These are phyloP conservation scores for Aphanomyces stellatus DNA, from an alignment of 352 stramenopile genomes.

Conservation along the genomic window DNA sequence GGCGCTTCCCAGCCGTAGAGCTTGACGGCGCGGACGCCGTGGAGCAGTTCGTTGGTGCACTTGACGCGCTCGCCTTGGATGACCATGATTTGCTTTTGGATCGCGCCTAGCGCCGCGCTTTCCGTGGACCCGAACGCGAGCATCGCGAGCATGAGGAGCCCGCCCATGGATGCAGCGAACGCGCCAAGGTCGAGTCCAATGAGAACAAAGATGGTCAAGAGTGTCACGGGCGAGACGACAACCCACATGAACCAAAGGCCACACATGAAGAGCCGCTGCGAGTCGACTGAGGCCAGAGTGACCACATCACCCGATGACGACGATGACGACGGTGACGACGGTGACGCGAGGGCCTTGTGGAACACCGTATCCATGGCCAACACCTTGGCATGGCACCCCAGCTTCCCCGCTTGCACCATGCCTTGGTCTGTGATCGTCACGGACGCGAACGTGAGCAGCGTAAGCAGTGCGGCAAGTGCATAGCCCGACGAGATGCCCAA, in stretches of 20 bases:
- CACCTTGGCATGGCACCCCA: conserved; percentile 39
- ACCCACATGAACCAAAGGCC: conserved; percentile 37
- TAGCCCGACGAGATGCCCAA: conserved; percentile 37
- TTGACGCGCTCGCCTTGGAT: conserved; percentile 69
- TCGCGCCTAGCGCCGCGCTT: background rate
- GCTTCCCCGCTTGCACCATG: conserved; percentile 36
- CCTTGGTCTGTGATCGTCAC: conserved; percentile 39
- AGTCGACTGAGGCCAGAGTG: conserved; percentile 44
- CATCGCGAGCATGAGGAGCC: conserved; percentile 1
- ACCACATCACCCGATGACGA: conserved; percentile 47
- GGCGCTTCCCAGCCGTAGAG: conserved; percentile 80
- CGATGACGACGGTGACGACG: conserved; percentile 30
- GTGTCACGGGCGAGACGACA: conserved; percentile 36
- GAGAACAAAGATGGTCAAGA: conserved; percentile 37
- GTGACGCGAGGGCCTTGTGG: conserved; percentile 39
- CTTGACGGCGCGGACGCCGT: conserved; percentile 87
- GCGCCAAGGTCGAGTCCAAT: conserved; percentile 34
- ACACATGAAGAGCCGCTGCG: conserved; percentile 38
- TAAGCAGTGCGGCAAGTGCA: conserved; percentile 31
- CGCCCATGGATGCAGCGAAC: background rate
- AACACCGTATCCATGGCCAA: conserved; percentile 53
- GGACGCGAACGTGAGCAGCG: conserved; percentile 28
- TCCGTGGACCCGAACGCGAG: background rate
- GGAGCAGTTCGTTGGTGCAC: conserved; percentile 89
- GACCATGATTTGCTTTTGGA: background rate